Evolutionary conservation across 2,329 filamentous ascomycete species (phyloP).

Genomic region (Ilyonectria robusta): DNA sequence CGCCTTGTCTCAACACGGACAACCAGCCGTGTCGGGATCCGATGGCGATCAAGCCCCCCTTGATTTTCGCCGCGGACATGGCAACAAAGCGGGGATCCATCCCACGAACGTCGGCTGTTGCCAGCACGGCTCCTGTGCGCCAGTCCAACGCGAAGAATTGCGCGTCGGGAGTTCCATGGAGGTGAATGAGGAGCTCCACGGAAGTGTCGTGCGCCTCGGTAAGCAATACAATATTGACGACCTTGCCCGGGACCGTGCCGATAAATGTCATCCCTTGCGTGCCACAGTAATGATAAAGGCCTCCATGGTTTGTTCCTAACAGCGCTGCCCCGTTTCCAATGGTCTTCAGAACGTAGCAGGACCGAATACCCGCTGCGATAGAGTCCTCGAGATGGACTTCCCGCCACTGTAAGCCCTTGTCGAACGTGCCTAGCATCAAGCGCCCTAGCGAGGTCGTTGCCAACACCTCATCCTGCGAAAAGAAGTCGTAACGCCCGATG

Average conservation of each 20-base stretch:
- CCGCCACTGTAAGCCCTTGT: conserved; percentile 56
- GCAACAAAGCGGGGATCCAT: conserved; percentile 66
- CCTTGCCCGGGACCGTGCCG: conserved; percentile 60
- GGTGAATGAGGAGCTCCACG: conserved; percentile 59
- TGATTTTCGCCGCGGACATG: conserved; percentile 61
- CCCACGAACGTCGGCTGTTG: conserved; percentile 50
- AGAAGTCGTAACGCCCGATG: conserved; percentile 75
- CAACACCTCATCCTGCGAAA: conserved; percentile 67
- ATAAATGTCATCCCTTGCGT: conserved; percentile 52
- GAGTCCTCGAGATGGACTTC: conserved; percentile 56
- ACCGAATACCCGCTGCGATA: conserved; percentile 56
- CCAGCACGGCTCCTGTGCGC: conserved; percentile 46
- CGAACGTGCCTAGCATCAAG: conserved; percentile 64
- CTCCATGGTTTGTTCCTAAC: conserved; percentile 64
- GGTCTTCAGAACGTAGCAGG: conserved; percentile 63
- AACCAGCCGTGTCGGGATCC: conserved; percentile 69
- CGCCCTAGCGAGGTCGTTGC: conserved; percentile 73
- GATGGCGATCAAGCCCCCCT: conserved; percentile 60
- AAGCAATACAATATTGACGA: conserved; percentile 65
- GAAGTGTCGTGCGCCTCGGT: conserved; percentile 15
- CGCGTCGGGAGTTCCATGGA: conserved; percentile 62
- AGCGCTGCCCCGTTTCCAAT: conserved; percentile 58
- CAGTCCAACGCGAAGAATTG: conserved; percentile 58
- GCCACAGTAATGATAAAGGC: conserved; percentile 61
- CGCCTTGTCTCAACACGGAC: conserved; percentile 49